These are phyloP conservation scores for Thalassiosira mediterranea DNA, from an alignment of 352 stramenopile genomes.

Conservation along the genomic window DNA sequence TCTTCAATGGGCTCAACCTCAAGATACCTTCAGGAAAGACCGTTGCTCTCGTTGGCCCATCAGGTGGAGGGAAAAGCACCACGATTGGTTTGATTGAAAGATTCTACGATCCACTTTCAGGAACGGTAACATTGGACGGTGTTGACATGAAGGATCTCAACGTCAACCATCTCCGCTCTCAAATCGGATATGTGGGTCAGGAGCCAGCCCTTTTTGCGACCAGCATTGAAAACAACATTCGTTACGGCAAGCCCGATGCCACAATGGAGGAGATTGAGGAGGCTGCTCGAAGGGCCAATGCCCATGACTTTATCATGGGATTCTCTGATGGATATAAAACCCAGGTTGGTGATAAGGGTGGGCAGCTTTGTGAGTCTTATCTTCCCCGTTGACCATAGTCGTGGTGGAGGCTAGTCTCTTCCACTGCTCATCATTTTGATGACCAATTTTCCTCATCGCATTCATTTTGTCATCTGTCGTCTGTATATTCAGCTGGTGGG, in stretches of 20 bases:
- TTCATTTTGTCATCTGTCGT: too few species aligned
- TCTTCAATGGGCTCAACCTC: slow-evolving; percentile 85
- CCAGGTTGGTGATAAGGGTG: slow-evolving; percentile 80
- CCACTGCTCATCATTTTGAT: too few species aligned
- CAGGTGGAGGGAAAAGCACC: slow-evolving; percentile 87
- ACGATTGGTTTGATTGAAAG: slow-evolving; percentile 84
- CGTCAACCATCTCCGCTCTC: slow-evolving; percentile 61
- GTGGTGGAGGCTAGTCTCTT: too few species aligned
- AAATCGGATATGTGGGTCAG: slow-evolving; percentile 90
- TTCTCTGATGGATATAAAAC: slow-evolving; percentile 83
- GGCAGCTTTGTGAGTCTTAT: slow-evolving; percentile 84
- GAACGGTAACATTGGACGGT: slow-evolving; percentile 85
- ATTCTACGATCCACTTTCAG: slow-evolving; percentile 89
- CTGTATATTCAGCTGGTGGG: slow-evolving; percentile 87
- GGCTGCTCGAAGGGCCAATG: slow-evolving; percentile 85
- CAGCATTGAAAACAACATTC: slow-evolving; percentile 91
- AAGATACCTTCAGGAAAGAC: neutral
- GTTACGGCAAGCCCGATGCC: slow-evolving; percentile 74
- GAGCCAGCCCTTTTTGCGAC: slow-evolving; percentile 91
- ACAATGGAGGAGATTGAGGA: slow-evolving; percentile 83
- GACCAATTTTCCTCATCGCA: too few species aligned
- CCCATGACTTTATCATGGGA: slow-evolving; percentile 82
- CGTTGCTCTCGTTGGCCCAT: slow-evolving; percentile 44
- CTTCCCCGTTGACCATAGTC: too few species aligned
- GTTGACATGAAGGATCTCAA: slow-evolving; percentile 81